Evolutionary conservation across 2,329 filamentous ascomycete species (phyloP).

Genomic region (Delphinella strobiligena): DNA sequence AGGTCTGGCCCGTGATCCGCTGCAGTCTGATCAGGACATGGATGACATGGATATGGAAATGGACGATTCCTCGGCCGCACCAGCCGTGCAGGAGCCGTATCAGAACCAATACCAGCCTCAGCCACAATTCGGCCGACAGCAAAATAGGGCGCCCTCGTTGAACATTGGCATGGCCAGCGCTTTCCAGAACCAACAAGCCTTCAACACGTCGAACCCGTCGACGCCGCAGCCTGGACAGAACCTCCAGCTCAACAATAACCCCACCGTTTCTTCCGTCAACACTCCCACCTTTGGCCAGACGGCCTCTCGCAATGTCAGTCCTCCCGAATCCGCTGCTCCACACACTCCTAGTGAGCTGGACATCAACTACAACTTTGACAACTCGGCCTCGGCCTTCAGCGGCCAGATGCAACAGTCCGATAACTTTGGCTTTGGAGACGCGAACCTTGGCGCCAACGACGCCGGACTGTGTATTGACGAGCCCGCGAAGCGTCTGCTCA

Average conservation of each 20-base stretch:
- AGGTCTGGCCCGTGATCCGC: conserved; percentile 7
- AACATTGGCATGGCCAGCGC: conserved; percentile 70
- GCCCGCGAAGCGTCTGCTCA: conserved; percentile 86
- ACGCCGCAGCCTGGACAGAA: conserved; percentile 59
- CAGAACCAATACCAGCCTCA: conserved; percentile 38
- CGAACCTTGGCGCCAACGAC: conserved; percentile 44
- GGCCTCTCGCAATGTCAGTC: conserved; percentile 45
- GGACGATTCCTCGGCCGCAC: conserved; percentile 63
- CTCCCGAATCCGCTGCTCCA: conserved; percentile 55
- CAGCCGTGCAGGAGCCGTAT: conserved; percentile 28
- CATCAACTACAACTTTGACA: conserved; percentile 24
- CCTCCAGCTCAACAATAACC: conserved; percentile 80
- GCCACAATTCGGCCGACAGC: conserved; percentile 42
- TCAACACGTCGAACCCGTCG: conserved; percentile 71
- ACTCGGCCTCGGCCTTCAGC: conserved; percentile 21
- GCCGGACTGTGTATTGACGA: conserved; percentile 60
- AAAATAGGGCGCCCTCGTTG: conserved; percentile 53
- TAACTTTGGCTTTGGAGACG: conserved; percentile 29
- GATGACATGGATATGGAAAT: conserved; percentile 84
- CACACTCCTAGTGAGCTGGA: conserved; percentile 65
- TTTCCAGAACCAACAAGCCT: conserved; percentile 52
- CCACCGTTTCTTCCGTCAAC: conserved; percentile 93
- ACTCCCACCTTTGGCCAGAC: conserved; percentile 80
- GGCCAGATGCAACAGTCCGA: conserved; percentile 22
- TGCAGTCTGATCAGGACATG: conserved; percentile 10